Base-by-base conservation (phyloP, 2,329 filamentous ascomycete species). In the Helminthosporium solani region DNA sequence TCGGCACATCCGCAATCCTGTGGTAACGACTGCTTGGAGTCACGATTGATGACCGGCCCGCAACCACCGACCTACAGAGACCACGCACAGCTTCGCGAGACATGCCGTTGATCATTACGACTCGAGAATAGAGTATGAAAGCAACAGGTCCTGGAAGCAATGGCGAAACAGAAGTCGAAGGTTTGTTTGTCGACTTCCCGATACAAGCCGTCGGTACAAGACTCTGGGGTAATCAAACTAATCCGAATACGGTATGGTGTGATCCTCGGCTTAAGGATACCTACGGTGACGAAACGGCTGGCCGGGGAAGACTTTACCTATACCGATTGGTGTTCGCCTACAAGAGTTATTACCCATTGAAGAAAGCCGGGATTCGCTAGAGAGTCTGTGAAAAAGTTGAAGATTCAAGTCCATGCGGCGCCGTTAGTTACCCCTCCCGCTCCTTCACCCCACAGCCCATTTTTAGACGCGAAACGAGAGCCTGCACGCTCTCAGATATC, bases 1-100 rank as follows among this genome's bases (percentile, higher is more conserved):
- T 49, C 44, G 50, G 57, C 30, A 53, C 46, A 33, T 53, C 50
- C 44, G 49, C 46, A 50, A 47, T 56, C 25, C 31, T 40, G 7
- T 25, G 20, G 35, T 25, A 27, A 25, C 15, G 20, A 15, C 19
- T 25, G 5, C 16, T 36, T 2, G 34, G 12, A n/a, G 50, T 42
- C 15, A 56, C 53, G 42, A 63, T 61, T 56, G 61, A 51, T 18
- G 51, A 47, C 46, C 56, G 55, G 39, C 56, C 56, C 28, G 47
- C 44, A 8, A 53, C 33, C 41, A 46, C 54, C 45, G 54, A 52
- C 31, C 56, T 63, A 30, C 53, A 56, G 15, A 70, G 44, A 35
- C 66, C 51, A 38, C 60, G 56, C 14, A 57, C 46, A 38, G 60
- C 60, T 54, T 67, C 63, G 60, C 63, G 61, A 41, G 56, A 64